Percentiles rank a stretch among this genome's conserved stretches.
Conservation (phyloP, 805 yeast genomes). For the Wickerhamiella allomyrinae region DNA sequence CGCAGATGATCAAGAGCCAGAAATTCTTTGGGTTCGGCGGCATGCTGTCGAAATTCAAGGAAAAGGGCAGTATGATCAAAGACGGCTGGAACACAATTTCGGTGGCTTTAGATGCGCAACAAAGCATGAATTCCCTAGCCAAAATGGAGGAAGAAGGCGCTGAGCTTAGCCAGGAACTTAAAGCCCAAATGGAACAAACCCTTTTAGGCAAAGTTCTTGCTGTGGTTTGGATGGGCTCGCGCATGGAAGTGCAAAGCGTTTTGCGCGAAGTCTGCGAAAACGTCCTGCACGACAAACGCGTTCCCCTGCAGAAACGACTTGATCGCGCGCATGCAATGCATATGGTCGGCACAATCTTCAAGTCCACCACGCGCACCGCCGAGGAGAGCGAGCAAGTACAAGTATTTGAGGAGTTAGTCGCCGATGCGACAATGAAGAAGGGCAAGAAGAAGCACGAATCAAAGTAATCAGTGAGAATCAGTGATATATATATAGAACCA, state of each 20-base stretch:
- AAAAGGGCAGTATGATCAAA: conserved; percentile 69
- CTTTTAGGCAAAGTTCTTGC: conserved; percentile 82
- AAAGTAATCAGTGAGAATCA: conserved; percentile 2
- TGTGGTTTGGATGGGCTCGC: conserved; percentile 91
- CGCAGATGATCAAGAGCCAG: conserved; percentile 56
- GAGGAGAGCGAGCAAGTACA: conserved; percentile 87
- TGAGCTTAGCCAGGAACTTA: conserved; percentile 40
- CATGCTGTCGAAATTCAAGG: conserved; percentile 64
- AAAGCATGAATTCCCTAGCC: conserved; percentile 57
- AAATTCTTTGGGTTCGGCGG: conserved; percentile 81
- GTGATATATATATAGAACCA: too few relatives aligned
- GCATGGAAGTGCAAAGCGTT: conserved; percentile 70
- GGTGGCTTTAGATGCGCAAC: conserved; percentile 79
- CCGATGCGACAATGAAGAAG: conserved; percentile 62
- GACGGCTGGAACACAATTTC: conserved; percentile 72
- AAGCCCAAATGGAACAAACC: conserved; percentile 65
- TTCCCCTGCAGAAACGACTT: conserved; percentile 45
- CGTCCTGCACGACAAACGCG: conserved; percentile 53
- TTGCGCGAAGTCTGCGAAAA: conserved; percentile 68
- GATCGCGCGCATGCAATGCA: conserved; percentile 70
- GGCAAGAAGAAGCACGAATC: conserved; percentile 22
- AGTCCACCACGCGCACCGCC: conserved; percentile 51
- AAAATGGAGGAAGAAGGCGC: conserved; percentile 54
- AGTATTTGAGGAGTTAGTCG: conserved; percentile 82
- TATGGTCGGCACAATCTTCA: conserved; percentile 57